Percentiles rank a stretch among this genome's conserved stretches.
Conservation (phyloP, 148 eudicot species). For the Fagopyrum esculentum region DNA sequence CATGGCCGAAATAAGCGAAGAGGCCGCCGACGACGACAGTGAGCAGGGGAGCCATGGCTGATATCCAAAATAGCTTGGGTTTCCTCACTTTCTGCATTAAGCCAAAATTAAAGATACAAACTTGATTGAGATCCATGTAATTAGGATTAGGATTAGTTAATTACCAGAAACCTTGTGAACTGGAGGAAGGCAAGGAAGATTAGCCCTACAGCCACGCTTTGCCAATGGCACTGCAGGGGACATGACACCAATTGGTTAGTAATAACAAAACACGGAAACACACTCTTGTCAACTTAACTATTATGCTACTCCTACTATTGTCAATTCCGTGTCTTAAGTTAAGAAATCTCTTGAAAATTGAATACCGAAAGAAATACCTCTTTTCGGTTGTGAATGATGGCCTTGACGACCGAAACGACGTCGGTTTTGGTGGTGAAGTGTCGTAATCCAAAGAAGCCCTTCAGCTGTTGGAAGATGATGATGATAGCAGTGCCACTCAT, state of each 20-base stretch:
- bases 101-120: not conserved
- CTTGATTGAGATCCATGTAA: no score
- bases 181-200: constrained; percentile 63
- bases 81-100: constrained; percentile 51
- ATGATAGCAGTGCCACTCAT: constrained; percentile 1
- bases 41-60: constrained; percentile 70
- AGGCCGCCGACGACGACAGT: constrained; percentile 37
- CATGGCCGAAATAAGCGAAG: constrained; percentile 31
- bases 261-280: no score
- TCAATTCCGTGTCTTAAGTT: no score
- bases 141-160: constrained; percentile 5
- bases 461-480: not conserved
- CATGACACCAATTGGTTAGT: no score
- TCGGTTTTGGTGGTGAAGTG: constrained; percentile 8
- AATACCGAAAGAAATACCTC: not conserved
- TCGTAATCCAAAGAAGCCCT: not conserved
- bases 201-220: constrained; percentile 29
- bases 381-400: not conserved
- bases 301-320: no score
- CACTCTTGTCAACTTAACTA: no score
- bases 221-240: not conserved
- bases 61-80: constrained; percentile 66
- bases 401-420: not conserved
- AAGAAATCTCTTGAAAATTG: no score
- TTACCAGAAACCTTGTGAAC: constrained; percentile 49